phyloP scores from a whole-genome alignment of 2,329 filamentous ascomycete species.

The Chaetomiaceae sp. region DNA sequence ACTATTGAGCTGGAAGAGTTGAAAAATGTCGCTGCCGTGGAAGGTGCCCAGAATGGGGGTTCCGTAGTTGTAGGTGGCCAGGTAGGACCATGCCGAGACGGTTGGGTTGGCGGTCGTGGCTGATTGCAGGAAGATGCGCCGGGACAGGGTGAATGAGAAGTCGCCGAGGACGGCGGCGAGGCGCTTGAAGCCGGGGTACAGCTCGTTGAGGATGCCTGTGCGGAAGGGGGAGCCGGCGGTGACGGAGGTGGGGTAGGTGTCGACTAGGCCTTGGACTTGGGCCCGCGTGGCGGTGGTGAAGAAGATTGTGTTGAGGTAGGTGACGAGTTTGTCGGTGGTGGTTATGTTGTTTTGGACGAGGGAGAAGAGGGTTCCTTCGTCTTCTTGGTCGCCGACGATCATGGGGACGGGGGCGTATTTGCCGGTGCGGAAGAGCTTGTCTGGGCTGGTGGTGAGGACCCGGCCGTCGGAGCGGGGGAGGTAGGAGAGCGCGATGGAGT shows the following conservation, averaged over 20 bases:
- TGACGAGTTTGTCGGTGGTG: slow-evolving; percentile 51
- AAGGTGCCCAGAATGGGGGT: slow-evolving; percentile 71
- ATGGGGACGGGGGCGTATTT: slow-evolving; percentile 46
- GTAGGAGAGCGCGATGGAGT: slow-evolving; percentile 65
- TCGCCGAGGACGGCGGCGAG: slow-evolving; percentile 72
- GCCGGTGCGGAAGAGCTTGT: slow-evolving; percentile 48
- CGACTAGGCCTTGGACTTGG: slow-evolving; percentile 52
- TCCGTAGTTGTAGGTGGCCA: slow-evolving; percentile 66
- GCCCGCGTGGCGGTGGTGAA: slow-evolving; percentile 52
- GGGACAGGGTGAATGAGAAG: slow-evolving; percentile 66
- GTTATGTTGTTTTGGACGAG: slow-evolving; percentile 66
- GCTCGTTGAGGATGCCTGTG: slow-evolving; percentile 62
- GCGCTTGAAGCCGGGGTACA: slow-evolving; percentile 74
- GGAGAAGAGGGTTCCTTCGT: slow-evolving; percentile 72
- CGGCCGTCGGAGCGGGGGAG: slow-evolving; percentile 67
- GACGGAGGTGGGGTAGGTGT: slow-evolving; percentile 54
- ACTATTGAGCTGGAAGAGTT: slow-evolving; percentile 66
- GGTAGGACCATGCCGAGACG: slow-evolving; percentile 69
- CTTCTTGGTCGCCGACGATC: slow-evolving; percentile 69
- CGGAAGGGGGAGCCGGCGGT: slow-evolving; percentile 66
- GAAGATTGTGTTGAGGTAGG: slow-evolving; percentile 57
- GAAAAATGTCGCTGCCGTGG: slow-evolving; percentile 64
- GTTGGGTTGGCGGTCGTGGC: slow-evolving; percentile 44
- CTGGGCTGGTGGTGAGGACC: slow-evolving; percentile 57
- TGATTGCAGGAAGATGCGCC: slow-evolving; percentile 56